A percentile compares a stretch with the other conserved stretches of the same genome.
Evolutionary conservation across 2,329 filamentous ascomycete species (phyloP).

Genomic region (Monilinia laxa): DNA sequence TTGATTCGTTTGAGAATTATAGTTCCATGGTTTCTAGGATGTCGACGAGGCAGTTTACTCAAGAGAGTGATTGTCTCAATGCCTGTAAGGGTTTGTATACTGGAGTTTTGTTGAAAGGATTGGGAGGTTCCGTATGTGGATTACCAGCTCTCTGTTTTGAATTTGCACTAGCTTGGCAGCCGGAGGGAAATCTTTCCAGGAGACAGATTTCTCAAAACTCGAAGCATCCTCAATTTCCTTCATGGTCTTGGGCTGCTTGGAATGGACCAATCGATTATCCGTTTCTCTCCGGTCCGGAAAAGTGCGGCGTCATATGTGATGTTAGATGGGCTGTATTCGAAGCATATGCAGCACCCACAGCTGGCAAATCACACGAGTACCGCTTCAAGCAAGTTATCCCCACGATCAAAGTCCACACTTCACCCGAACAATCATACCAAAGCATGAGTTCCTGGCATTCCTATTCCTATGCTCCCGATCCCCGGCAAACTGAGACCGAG

Average conservation of each 20-base stretch:
- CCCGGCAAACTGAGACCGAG: too few species aligned
- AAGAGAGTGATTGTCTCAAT: conserved; percentile 2
- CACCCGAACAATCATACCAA: not conserved
- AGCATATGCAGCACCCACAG: not conserved
- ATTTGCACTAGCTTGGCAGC: not conserved
- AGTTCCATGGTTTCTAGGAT: not conserved
- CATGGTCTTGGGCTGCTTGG: conserved; percentile 11
- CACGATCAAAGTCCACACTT: conserved; percentile 3
- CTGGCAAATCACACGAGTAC: too few species aligned
- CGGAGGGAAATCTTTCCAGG: not conserved
- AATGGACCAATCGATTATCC: not conserved
- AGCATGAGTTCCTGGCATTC: conserved; percentile 5
- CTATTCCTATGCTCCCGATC: not conserved
- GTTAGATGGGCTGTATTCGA: conserved; percentile 5
- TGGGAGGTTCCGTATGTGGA: not conserved
- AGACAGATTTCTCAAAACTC: not conserved
- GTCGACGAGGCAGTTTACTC: conserved; percentile 3
- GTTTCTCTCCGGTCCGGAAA: not conserved
- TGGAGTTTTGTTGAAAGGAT: not conserved
- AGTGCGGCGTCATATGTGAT: not conserved
- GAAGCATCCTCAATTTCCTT: not conserved
- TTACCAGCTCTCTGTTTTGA: conserved; percentile 5
- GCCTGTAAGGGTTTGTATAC: not conserved
- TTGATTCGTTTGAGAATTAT: not conserved
- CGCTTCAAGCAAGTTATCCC: not conserved